phyloP scores from a whole-genome alignment of 768 basidiomycete genomes.

The Serpula lacrymans region DNA sequence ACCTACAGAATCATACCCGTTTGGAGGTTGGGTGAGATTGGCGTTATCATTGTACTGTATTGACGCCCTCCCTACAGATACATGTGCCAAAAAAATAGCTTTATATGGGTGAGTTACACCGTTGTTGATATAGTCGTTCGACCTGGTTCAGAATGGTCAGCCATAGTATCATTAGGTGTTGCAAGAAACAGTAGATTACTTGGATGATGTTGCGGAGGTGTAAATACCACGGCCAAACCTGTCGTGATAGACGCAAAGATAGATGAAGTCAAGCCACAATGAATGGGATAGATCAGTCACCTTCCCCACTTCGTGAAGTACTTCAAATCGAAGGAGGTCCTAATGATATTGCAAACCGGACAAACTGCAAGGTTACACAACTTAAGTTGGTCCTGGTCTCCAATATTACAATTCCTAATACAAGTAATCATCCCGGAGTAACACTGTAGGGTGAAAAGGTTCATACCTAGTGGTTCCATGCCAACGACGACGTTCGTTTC shows the following conservation, averaged over 20 bases:
- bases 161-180: neutral
- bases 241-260: no score
- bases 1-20: slow-evolving; percentile 65
- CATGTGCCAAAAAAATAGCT: slow-evolving; percentile 69
- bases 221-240: slow-evolving; percentile 72
- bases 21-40: slow-evolving; percentile 51
- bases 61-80: slow-evolving; percentile 68
- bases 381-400: slow-evolving; percentile 54
- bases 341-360: slow-evolving; percentile 61
- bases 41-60: slow-evolving; percentile 61
- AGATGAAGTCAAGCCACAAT: no score
- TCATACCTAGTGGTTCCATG: slow-evolving; percentile 69
- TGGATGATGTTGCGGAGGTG: slow-evolving; percentile 77
- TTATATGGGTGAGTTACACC: slow-evolving; percentile 51
- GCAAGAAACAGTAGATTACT: slow-evolving; percentile 34
- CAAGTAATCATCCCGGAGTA: no score
- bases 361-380: slow-evolving; percentile 53
- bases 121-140: slow-evolving; percentile 68
- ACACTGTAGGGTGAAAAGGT: no score
- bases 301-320: slow-evolving; percentile 71
- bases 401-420: slow-evolving; percentile 59
- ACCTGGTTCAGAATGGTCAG: slow-evolving; percentile 29
- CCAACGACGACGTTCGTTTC: slow-evolving; percentile 75
- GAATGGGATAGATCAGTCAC: no score
- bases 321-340: slow-evolving; percentile 60